Percentiles rank a stretch among this genome's conserved stretches.
These are phyloP conservation scores for Diplodia corticola DNA, from an alignment of 2,329 filamentous ascomycete genomes.

Conservation along the genomic window DNA sequence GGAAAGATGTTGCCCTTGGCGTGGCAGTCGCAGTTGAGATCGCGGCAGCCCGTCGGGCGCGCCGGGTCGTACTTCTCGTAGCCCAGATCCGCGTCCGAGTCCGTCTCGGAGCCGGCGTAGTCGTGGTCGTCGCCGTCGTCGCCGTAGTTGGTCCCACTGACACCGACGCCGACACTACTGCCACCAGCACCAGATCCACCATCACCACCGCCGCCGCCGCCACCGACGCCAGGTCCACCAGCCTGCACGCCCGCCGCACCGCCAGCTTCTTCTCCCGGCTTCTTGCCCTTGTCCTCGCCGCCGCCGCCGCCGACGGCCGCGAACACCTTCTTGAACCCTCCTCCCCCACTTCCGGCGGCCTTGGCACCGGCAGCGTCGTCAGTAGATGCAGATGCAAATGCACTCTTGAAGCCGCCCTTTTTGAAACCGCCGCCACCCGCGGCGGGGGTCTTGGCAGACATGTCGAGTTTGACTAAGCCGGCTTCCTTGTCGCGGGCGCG, in stretches of 20 bases:
- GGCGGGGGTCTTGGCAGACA: constrained; percentile 19
- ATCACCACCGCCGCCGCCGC: too few relatives aligned
- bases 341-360: not conserved
- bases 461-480: constrained; percentile 40
- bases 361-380: constrained; percentile 20
- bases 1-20: not conserved
- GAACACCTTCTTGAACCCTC: constrained; percentile 22
- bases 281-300: constrained; percentile 41
- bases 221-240: too few relatives aligned
- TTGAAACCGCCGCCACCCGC: constrained; percentile 57
- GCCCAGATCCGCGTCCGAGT: constrained; percentile 36
- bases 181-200: constrained; percentile 31
- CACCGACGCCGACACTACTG: constrained; percentile 25
- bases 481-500: constrained; percentile 61
- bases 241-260: too few relatives aligned
- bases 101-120: not conserved
- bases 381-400: constrained; percentile 41
- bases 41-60: constrained; percentile 51
- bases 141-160: not conserved
- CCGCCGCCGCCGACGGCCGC: constrained; percentile 20
- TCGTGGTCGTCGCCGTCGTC: not conserved
- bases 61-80: constrained; percentile 55
- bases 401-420: constrained; percentile 80
- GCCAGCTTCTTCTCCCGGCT: too few relatives aligned
- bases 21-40: constrained; percentile 4